A percentile compares a stretch with the other conserved stretches of the same genome.
Conservation (phyloP, 495 filamentous ascomycete genomes). For the Xylaria acuta region DNA sequence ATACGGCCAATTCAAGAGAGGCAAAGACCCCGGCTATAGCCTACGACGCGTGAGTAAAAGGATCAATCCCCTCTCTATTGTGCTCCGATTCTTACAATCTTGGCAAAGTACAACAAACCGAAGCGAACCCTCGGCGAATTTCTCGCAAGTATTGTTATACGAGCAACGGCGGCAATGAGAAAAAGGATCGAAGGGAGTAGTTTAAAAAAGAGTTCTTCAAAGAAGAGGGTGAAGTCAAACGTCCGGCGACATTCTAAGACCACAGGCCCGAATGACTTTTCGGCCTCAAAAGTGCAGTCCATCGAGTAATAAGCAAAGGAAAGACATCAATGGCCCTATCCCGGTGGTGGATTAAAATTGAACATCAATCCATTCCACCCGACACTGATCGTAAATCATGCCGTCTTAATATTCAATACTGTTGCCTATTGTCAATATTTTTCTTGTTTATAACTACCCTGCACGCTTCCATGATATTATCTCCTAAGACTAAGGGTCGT, state of each 20-base stretch:
- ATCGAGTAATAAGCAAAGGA: not conserved
- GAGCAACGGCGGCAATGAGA: not conserved
- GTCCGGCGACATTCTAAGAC: slow-evolving; percentile 19
- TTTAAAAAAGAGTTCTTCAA: slow-evolving; percentile 28
- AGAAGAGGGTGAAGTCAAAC: slow-evolving; percentile 27
- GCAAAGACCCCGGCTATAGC: slow-evolving; percentile 10
- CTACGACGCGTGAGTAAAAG: slow-evolving; percentile 10
- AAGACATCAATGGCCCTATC: not conserved
- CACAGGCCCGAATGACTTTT: slow-evolving; percentile 24
- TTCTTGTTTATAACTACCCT: not conserved
- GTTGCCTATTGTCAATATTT: not conserved
- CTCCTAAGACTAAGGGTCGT: not conserved
- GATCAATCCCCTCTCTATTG: not conserved
- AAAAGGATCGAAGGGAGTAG: slow-evolving; percentile 23
- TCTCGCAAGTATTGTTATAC: not conserved
- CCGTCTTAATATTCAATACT: not conserved
- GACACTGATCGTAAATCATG: not conserved
- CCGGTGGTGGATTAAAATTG: not conserved
- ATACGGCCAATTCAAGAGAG: slow-evolving; percentile 11
- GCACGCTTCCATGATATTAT: not conserved
- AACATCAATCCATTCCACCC: not conserved
- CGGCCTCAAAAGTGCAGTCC: slow-evolving; percentile 24
- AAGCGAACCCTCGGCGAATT: not conserved
- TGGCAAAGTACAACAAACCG: slow-evolving; percentile 14
- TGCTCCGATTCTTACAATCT: slow-evolving; percentile 2